Conservation (phyloP, 176 grass and related monocot genomes). For the Aechmea fasciata region DNA sequence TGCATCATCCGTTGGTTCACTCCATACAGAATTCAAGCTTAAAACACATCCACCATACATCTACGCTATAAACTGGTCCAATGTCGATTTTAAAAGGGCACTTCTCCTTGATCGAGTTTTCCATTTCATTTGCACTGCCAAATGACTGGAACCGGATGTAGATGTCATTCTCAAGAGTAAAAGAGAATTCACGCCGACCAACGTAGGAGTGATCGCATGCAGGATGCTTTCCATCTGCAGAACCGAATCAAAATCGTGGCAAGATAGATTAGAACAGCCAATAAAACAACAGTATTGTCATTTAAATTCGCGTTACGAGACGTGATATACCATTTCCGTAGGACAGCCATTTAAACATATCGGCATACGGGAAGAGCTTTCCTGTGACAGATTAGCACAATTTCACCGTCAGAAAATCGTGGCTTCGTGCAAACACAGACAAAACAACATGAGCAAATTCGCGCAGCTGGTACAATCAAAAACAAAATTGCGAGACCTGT, state of each 20-base stretch:
- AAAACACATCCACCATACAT: slow-evolving; percentile 39
- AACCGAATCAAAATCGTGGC: neutral
- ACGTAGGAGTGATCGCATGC: slow-evolving; percentile 76
- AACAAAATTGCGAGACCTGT: no score
- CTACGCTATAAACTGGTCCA: slow-evolving; percentile 80
- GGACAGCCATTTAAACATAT: slow-evolving; percentile 84
- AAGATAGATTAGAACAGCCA: slow-evolving; percentile 2
- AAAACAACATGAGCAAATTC: neutral
- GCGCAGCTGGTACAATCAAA: neutral
- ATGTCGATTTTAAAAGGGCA: slow-evolving; percentile 92
- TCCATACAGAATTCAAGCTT: neutral
- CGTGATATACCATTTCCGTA: slow-evolving; percentile 72
- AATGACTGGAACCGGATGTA: slow-evolving; percentile 88
- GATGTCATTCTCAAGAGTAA: slow-evolving; percentile 86
- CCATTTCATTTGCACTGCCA: slow-evolving; percentile 52
- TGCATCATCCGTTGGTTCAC: no score
- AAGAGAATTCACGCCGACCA: slow-evolving; percentile 76
- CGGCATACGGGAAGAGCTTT: slow-evolving; percentile 67
- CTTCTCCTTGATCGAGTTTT: slow-evolving; percentile 74
- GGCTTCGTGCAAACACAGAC: neutral
- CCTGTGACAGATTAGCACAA: slow-evolving; percentile 28
- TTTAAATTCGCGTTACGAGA: neutral
- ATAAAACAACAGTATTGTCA: neutral
- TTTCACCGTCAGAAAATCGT: neutral
- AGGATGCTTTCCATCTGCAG: slow-evolving; percentile 81